Conservation (phyloP, 2,329 filamentous ascomycete species). For the Orbilia ellipsospora region DNA sequence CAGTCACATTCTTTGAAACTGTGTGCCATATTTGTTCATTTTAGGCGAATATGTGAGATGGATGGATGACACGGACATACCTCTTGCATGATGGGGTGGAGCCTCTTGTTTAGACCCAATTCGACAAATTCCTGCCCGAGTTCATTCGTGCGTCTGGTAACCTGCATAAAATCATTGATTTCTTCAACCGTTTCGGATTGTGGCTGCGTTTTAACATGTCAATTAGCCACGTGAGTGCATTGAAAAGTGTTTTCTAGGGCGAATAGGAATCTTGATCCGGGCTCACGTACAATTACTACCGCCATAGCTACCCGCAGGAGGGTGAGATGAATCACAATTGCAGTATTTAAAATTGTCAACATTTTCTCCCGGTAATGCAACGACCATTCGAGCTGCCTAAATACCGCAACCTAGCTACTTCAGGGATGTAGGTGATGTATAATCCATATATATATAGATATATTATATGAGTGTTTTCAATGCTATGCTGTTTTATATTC, state of each 20-base stretch:
- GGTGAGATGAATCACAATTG: too few relatives aligned
- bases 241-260: neutral
- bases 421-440: too few relatives aligned
- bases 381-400: too few relatives aligned
- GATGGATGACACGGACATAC: neutral
- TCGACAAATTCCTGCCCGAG: neutral
- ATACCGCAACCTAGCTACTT: too few relatives aligned
- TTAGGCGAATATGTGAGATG: neutral
- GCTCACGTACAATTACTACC: constrained; percentile 22
- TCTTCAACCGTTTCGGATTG: neutral
- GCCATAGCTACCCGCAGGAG: neutral
- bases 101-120: constrained; percentile 2
- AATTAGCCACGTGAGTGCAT: neutral
- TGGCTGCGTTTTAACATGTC: neutral
- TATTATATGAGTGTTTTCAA: too few relatives aligned
- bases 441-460: too few relatives aligned
- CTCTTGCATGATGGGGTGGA: neutral
- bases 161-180: neutral
- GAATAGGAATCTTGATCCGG: neutral
- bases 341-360: too few relatives aligned
- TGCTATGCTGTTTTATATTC: too few relatives aligned
- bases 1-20: too few relatives aligned
- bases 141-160: constrained; percentile 4
- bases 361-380: too few relatives aligned
- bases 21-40: too few relatives aligned